Base-by-base conservation (phyloP, 1,139 yeast species). In the Nakaseomyces nivariensis region DNA sequence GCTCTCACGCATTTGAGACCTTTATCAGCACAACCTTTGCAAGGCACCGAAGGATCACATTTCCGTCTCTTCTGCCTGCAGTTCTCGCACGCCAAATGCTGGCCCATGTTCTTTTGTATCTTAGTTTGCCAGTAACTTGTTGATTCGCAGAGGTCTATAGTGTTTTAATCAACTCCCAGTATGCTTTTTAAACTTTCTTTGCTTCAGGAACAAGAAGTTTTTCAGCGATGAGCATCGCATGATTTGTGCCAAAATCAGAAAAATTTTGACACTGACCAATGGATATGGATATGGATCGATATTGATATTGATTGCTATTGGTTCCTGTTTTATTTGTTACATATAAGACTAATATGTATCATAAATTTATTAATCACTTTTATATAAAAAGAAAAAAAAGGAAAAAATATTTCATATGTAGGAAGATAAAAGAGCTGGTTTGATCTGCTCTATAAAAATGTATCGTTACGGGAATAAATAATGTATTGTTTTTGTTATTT, bases 61-160 rank as follows among this genome's bases (percentile, higher is more conserved):
- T 74, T 76, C 52, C 78, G 73, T 58, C 79, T 75, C 47, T 78
- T 69, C n/a, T 67, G 55, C 24, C 82, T 67, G 58, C 83, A 78
- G 47, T 78, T 61, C 56, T 72, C 74, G 58, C 82, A 78, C 5
- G 70, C 65, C 4, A 58, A 46, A 32, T 47, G 47, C 36, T 49
- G 54, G 36, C 47, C 45, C 48, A 48, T 17, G 22, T 17, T 17
- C 22, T 17, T 17, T 17, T 17, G 22, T 17, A 17, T 17, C 22
- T 17, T 17, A 3, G 22, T 17, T 17, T 17, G 22, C 22, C 22
- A 17, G 22, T 17, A 17, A 17, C 22, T 17, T 17, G 22, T 17
- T 17, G 22, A 17, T 17, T 17, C 22, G 22, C 22, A 17, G 22
- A 17, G 3, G 22, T 2, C 22, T 17, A 17, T 3, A 17, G 22